These are phyloP conservation scores for Alternaria consortialis DNA, from an alignment of 2,329 filamentous ascomycete genomes.

Conservation along the genomic window DNA sequence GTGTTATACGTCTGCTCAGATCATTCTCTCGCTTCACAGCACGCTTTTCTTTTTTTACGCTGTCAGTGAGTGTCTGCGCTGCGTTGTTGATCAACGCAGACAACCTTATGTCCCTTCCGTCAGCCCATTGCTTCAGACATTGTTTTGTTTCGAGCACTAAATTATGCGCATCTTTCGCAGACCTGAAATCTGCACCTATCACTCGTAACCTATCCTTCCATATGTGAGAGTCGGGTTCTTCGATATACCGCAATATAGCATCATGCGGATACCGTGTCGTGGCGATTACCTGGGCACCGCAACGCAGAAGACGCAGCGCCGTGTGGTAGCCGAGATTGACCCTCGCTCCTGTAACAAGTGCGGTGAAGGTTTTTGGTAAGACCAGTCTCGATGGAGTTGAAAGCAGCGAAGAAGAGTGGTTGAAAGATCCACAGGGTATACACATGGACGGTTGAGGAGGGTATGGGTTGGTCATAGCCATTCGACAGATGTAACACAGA, in stretches of 20 bases:
- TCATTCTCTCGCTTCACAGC: conserved; percentile 9
- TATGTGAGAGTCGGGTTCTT: conserved; percentile 7
- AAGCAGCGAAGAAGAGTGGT: conserved; percentile 13
- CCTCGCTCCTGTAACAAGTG: conserved; percentile 22
- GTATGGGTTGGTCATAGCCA: conserved; percentile 5
- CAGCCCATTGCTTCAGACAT: conserved; percentile 11
- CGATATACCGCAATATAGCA: conserved; percentile 16
- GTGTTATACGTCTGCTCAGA: neutral
- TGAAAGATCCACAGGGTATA: conserved; percentile 20
- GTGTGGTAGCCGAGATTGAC: conserved; percentile 25
- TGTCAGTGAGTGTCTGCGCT: conserved; percentile 25
- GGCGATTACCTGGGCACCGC: conserved; percentile 19
- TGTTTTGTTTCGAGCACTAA: conserved; percentile 16
- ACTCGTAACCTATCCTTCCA: conserved; percentile 13
- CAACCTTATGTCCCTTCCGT: conserved; percentile 11
- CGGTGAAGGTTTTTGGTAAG: conserved; percentile 12
- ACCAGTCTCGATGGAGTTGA: conserved; percentile 11
- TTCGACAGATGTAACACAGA: conserved; percentile 19
- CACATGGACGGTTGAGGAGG: conserved; percentile 16
- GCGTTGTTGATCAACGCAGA: conserved; percentile 19
- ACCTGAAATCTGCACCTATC: conserved; percentile 19
- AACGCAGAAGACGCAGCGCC: conserved; percentile 17
- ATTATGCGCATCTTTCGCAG: conserved; percentile 13
- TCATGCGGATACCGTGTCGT: conserved; percentile 20
- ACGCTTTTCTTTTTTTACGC: conserved; percentile 15